Conservation (phyloP, 441 rosid genomes). For the Croton laevigatus region DNA sequence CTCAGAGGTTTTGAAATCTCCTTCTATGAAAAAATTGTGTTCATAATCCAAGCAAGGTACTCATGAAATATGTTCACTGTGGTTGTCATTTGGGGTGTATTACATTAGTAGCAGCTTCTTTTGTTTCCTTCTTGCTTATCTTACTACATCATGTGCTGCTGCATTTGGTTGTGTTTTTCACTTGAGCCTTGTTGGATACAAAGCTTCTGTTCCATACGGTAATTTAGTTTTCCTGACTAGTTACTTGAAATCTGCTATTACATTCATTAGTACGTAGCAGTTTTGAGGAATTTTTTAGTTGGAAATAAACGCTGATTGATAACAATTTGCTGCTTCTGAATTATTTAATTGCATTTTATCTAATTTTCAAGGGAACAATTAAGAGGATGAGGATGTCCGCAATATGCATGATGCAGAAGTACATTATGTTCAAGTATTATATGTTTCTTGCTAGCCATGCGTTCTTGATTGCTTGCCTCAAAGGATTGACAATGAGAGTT, state of each 20-base stretch:
- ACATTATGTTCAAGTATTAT: constrained; percentile 85
- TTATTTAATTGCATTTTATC: constrained; percentile 69
- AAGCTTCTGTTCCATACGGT: constrained; percentile 88
- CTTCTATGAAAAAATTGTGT: not conserved
- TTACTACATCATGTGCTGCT: constrained; percentile 85
- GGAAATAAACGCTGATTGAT: constrained; percentile 11
- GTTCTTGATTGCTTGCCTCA: no score
- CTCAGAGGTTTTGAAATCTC: not conserved
- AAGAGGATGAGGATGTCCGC: constrained; percentile 75
- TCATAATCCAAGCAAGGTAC: constrained; percentile 48
- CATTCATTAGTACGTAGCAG: not conserved
- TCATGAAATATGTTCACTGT: constrained; percentile 78
- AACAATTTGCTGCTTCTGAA: constrained; percentile 57
- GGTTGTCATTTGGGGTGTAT: constrained; percentile 95
- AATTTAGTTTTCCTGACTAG: constrained; percentile 45
- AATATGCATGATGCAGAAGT: constrained; percentile 87
- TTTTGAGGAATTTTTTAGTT: constrained; percentile 12
- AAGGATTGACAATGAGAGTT: no score
- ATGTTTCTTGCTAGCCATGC: no score
- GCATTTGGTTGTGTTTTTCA: constrained; percentile 78
- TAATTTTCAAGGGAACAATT: constrained; percentile 74
- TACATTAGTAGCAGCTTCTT: constrained; percentile 83
- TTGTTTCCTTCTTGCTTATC: constrained; percentile 82
- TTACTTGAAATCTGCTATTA: not conserved
- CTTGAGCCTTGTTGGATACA: constrained; percentile 79